Base-by-base conservation (phyloP, 106 monocot species). In the Dioscorea alata region DNA sequence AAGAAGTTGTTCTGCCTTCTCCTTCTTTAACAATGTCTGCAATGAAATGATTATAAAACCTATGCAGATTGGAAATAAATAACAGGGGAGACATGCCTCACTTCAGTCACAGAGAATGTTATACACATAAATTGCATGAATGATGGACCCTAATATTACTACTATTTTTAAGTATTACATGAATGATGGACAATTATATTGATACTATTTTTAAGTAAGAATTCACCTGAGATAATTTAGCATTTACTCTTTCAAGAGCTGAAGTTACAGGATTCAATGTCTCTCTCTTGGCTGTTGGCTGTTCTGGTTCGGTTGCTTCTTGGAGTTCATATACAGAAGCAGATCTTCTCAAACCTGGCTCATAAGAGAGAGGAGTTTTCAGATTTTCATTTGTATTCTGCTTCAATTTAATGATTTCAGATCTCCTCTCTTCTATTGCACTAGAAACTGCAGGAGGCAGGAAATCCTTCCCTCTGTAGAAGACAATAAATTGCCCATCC, bases 381-480 rank as follows among this genome's bases (percentile, higher is more conserved):
- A 52, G 61, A 54, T 14, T 20, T 49, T 66, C 61, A 67, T 69
- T 33, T 22, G 33, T 67, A 18, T 13, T 75, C 19, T 62, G 60
- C 50, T 73, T 82, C 57, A 70, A 64, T 60, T 73, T 74, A 48
- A 49, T 8, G 20, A 75, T 73, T 67, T 64, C 78, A 83, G 15
- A 90, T 67, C 99, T 79, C 66, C 93, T 70, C 68, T 99, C 83
- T 80, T 93, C 85, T 64, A 99, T 93, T 18, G 93, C 99, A 74
- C 31, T 57, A 51, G 90, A 93, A 33, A 99, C 81, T 49, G 90
- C 82, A 76, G 74, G 70, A 50, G 99, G 99, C 35, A 99, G 81
- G 76, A 99, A 99, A 85, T 99, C 93, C 66, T 99, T 99, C 57
- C 99, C 99, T 87, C 99, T 78, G 72, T 93, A 99, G 52, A 99